Base-by-base conservation (phyloP, 2,329 filamentous ascomycete genomes). In the Drechslerella coelobrocha region DNA sequence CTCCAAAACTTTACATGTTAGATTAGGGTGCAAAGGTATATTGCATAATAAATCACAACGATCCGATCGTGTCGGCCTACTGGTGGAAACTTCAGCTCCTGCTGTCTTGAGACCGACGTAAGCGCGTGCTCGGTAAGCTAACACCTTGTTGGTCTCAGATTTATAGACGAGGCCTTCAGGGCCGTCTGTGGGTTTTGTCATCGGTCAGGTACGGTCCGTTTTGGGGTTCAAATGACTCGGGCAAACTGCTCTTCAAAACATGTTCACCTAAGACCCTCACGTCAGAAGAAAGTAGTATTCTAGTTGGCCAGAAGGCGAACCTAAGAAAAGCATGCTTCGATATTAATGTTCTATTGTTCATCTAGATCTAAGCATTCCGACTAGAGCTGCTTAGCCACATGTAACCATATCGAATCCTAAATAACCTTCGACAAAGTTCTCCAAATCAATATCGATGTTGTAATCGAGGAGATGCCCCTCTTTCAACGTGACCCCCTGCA, bases 141-240 rank as follows among this genome's bases (percentile, higher is more conserved):
- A 39, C 34, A 48, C 19, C 23, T 8, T 9, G 43, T 21, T 21
- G 43, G 43, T 48, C 43, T 48, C 43, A 21, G 43, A 48, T 48
- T n/a, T 39, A 48, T 48, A 48, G 43, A 48, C 43, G 17, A 48
- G 12, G 34, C 65, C 52, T 68, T 50, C 52, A 39, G 59, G 27
- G 21, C 43, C 19, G 27, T 8, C 47, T 60, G 61, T 50, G 60
- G 45, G n/a, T 43, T 57, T 57, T 57, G 43, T 52, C 53, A 10
- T 45, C 34, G 23, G 37, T 59, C 54, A 27, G 41, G 56, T 41
- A 48, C 27, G n/a, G 23, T n/a, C n/a, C n/a, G 37, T 57, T 57
- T 21, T 21, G 21, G 39, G 14, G 37, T 55, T 41, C n/a, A n/a
- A n/a, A n/a, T 26, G 2, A 14, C 6, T 8, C n/a, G 23, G 31